Evolutionary conservation across 2,329 filamentous ascomycete species (phyloP).

Genomic region (Sclerotinia glacialis): DNA sequence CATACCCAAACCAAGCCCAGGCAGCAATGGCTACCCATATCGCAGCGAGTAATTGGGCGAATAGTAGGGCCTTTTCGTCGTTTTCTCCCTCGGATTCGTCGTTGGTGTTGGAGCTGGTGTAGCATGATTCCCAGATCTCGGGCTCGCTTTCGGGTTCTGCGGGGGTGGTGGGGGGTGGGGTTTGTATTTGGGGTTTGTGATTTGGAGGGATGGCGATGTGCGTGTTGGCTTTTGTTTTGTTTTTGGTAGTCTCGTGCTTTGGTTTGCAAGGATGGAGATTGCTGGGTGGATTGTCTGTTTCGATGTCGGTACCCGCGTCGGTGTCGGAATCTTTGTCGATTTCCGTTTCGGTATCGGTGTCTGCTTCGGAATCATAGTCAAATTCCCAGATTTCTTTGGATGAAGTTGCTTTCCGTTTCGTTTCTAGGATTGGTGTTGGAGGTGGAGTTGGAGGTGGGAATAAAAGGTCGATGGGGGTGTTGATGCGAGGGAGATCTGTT

Average conservation of each 20-base stretch:
- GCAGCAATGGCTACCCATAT: neutral
- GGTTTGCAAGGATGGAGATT: too few species aligned
- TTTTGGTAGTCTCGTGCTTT: too few species aligned
- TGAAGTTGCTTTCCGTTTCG: neutral
- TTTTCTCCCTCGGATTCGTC: neutral
- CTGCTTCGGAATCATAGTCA: neutral
- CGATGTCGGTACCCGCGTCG: neutral
- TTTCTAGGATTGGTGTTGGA: too few species aligned
- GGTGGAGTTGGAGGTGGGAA: neutral
- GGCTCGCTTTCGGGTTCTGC: neutral
- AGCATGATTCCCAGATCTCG: neutral
- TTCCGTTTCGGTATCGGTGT: neutral
- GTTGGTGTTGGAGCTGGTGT: neutral
- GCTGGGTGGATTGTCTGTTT: neutral
- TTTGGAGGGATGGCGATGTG: too few species aligned
- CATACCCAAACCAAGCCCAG: neutral
- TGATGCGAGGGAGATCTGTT: neutral
- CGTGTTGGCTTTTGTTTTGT: too few species aligned
- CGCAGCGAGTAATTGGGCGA: neutral
- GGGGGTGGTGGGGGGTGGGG: neutral
- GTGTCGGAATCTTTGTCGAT: neutral
- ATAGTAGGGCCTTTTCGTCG: neutral
- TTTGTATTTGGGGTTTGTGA: neutral
- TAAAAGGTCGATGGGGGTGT: neutral
- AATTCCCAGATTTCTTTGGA: conserved; percentile 10